phyloP scores from a whole-genome alignment of 768 basidiomycete species.

The Galerina sulciceps region DNA sequence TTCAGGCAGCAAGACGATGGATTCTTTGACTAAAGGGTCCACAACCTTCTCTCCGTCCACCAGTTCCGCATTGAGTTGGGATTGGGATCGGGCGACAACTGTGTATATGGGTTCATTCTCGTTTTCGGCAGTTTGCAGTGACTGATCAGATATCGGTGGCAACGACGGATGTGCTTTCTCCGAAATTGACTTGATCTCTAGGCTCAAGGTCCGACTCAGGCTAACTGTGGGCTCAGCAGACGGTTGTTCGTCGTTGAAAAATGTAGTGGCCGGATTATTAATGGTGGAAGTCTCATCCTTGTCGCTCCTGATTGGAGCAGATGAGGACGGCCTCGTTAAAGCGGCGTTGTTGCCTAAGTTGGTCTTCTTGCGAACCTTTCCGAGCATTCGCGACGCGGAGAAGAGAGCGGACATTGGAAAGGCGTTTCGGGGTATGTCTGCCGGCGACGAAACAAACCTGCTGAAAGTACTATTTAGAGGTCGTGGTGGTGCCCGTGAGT shows the following conservation, averaged over 20 bases:
- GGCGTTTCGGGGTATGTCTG: background rate
- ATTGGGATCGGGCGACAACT: conserved; percentile 10
- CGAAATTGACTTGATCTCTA: background rate
- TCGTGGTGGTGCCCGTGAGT: background rate
- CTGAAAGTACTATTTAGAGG: background rate
- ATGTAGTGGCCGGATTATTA: background rate
- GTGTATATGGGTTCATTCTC: conserved; percentile 10
- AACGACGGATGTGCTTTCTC: background rate
- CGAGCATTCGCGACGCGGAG: conserved; percentile 18
- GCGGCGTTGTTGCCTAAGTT: background rate
- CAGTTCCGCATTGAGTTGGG: background rate
- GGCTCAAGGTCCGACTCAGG: background rate
- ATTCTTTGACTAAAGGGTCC: background rate
- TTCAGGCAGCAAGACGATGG: conserved; percentile 1
- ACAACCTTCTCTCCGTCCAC: background rate
- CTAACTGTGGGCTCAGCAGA: background rate
- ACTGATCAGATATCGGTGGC: background rate
- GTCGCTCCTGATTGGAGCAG: conserved; percentile 5
- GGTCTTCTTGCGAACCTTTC: conserved; percentile 14
- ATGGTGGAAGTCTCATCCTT: background rate
- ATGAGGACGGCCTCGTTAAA: conserved; percentile 6
- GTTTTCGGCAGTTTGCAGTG: background rate
- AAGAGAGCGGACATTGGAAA: conserved; percentile 18
- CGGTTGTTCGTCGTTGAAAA: background rate
- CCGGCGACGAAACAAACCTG: background rate